Evolutionary conservation across 495 filamentous ascomycete genomes (phyloP).

Genomic region (Xylaria intraflava): DNA sequence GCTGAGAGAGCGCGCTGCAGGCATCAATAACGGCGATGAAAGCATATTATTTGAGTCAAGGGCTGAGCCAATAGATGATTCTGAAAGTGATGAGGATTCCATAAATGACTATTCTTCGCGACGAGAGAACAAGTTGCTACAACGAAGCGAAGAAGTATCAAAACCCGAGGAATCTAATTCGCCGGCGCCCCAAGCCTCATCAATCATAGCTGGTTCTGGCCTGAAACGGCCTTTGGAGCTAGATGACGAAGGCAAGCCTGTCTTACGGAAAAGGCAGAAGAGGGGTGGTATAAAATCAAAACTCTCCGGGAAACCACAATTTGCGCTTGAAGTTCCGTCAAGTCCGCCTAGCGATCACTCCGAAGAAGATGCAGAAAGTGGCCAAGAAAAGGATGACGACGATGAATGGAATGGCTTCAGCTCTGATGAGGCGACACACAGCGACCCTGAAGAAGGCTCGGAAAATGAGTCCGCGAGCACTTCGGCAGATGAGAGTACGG

Average conservation of each 20-base stretch:
- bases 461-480: constrained; percentile 16
- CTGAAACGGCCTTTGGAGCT: constrained; percentile 80
- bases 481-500: constrained; percentile 2
- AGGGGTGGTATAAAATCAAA: constrained; percentile 48
- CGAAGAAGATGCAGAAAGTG: constrained; percentile 19
- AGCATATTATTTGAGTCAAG: constrained; percentile 31
- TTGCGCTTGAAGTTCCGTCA: constrained; percentile 46
- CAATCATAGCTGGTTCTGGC: constrained; percentile 57
- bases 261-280: constrained; percentile 65
- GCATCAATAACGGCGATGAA: constrained; percentile 40
- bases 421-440: constrained; percentile 16
- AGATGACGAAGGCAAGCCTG: constrained; percentile 67
- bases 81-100: constrained; percentile 27
- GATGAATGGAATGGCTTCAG: constrained; percentile 38
- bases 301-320: constrained; percentile 23
- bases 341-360: constrained; percentile 50
- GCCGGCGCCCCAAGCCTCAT: not conserved
- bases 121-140: not conserved
- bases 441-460: constrained; percentile 9
- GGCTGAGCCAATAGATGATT: constrained; percentile 22
- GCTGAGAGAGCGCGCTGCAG: constrained; percentile 51
- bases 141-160: not conserved
- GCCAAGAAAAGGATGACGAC: constrained; percentile 17
- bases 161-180: not conserved
- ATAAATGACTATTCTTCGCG: not conserved